Evolutionary conservation across 331 rosid species (phyloP).

Genomic region (Rosa hybrid): DNA sequence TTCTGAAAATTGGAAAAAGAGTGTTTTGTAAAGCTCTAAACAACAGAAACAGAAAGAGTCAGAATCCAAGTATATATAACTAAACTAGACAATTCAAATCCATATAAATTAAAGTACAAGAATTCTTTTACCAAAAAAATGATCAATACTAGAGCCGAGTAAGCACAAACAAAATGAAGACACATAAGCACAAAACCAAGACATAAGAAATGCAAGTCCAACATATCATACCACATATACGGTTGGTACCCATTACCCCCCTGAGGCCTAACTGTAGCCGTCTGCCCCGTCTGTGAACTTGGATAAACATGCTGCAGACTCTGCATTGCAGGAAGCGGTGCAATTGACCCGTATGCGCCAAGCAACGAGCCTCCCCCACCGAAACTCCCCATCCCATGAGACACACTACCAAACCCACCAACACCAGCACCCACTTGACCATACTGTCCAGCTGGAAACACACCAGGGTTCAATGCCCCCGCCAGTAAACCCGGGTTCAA

Average conservation of each 20-base stretch:
- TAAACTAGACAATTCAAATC: background rate
- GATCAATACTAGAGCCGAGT: background rate
- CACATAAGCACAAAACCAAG: slow-evolving; percentile 4
- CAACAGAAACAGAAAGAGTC: background rate
- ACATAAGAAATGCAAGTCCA: slow-evolving; percentile 16
- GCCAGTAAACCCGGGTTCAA: slow-evolving; percentile 25
- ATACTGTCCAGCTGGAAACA: slow-evolving; percentile 32
- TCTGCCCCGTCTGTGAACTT: slow-evolving; percentile 29
- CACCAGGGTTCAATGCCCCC: slow-evolving; percentile 29
- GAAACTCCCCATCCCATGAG: slow-evolving; percentile 24
- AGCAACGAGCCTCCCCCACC: slow-evolving; percentile 27
- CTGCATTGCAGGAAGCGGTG: slow-evolving; percentile 19
- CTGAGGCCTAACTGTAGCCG: slow-evolving; percentile 27
- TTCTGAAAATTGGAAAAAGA: background rate
- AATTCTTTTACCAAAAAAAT: background rate
- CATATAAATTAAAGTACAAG: background rate
- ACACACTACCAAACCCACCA: slow-evolving; percentile 23
- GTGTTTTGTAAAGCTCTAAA: background rate
- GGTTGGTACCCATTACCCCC: slow-evolving; percentile 40
- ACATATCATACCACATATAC: slow-evolving; percentile 44
- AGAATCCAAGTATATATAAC: background rate
- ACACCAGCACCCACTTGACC: slow-evolving; percentile 31
- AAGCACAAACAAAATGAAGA: background rate
- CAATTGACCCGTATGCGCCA: slow-evolving; percentile 25
- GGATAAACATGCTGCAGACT: slow-evolving; percentile 32